These are phyloP conservation scores for Phytophthora quininea DNA, from an alignment of 352 stramenopile genomes.

Conservation along the genomic window DNA sequence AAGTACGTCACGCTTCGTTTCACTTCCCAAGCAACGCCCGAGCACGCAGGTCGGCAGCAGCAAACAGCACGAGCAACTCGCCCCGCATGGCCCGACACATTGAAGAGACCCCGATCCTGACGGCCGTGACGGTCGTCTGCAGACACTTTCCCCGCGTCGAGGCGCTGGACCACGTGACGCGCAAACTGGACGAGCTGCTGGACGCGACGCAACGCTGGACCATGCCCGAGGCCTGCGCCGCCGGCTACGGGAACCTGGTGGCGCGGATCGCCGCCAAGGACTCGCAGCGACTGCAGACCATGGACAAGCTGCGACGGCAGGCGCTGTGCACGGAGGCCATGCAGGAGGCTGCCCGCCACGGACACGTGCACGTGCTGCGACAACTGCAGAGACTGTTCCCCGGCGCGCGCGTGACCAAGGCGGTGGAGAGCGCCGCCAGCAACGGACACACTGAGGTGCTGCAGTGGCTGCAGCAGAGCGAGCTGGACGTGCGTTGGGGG, in stretches of 20 bases:
- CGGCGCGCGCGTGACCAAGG: conserved; percentile 33
- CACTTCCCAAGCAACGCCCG: not conserved
- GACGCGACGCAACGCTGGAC: conserved; percentile 33
- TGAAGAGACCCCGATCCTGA: conserved; percentile 8
- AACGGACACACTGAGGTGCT: conserved; percentile 35
- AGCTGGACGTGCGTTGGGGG: conserved; percentile 33
- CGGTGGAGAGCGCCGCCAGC: conserved; percentile 37
- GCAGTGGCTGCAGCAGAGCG: conserved; percentile 34
- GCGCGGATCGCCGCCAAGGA: conserved; percentile 20
- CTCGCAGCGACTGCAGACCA: not conserved
- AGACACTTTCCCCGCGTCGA: conserved; percentile 24
- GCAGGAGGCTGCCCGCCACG: conserved; percentile 14
- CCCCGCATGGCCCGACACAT: not conserved
- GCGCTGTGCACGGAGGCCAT: conserved; percentile 24
- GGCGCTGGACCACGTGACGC: conserved; percentile 37
- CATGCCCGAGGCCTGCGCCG: conserved; percentile 16
- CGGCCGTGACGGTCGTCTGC: conserved; percentile 24
- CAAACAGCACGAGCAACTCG: not conserved
- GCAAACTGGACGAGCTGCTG: conserved; percentile 26
- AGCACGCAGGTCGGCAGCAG: not conserved
- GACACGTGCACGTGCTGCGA: conserved; percentile 32
- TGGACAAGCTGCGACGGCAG: conserved; percentile 24
- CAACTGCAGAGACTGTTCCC: conserved; percentile 28
- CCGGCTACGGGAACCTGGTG: conserved; percentile 23
- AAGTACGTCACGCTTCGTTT: not conserved